Percentiles rank a stretch among this genome's conserved stretches.
Evolutionary conservation across 176 grass and related monocot genomes (phyloP).

Genomic region (Phyllostachys edulis): DNA sequence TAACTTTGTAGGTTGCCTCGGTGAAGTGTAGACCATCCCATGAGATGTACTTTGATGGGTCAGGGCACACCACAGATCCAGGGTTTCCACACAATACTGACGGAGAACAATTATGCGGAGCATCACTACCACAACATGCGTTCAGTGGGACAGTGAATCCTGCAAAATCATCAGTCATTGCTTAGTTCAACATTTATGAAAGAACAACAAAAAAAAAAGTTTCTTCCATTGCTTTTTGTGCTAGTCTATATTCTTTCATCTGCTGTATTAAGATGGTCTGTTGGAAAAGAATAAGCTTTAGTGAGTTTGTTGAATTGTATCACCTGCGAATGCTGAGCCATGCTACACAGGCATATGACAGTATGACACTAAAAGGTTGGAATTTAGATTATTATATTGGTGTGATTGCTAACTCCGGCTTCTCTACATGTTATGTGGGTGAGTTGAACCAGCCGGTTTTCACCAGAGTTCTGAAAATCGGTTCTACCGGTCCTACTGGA

Average conservation of each 20-base stretch:
- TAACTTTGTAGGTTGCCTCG: conserved; percentile 65
- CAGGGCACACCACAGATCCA: conserved; percentile 54
- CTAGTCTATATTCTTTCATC: background rate
- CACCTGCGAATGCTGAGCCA: background rate
- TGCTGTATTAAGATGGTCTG: background rate
- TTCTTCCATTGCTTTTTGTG: background rate
- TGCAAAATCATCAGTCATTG: conserved; percentile 34
- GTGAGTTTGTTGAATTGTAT: background rate
- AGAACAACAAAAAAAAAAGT: background rate
- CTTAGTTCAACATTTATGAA: conserved; percentile 22
- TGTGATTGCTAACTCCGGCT: background rate
- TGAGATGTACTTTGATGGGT: conserved; percentile 76
- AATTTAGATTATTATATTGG: background rate
- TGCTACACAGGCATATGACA: background rate
- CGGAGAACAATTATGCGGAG: conserved; percentile 62
- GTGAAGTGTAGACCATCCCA: conserved; percentile 93
- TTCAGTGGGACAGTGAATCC: conserved; percentile 72
- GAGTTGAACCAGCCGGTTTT: background rate
- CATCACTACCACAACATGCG: conserved; percentile 72
- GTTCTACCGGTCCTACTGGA: no score
- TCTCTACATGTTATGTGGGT: background rate
- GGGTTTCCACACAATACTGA: conserved; percentile 65
- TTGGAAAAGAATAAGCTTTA: background rate
- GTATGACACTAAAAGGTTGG: background rate
- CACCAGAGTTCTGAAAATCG: no score